Base-by-base conservation (phyloP, 2,329 filamentous ascomycete genomes). In the Alternaria angustiovoidea region DNA sequence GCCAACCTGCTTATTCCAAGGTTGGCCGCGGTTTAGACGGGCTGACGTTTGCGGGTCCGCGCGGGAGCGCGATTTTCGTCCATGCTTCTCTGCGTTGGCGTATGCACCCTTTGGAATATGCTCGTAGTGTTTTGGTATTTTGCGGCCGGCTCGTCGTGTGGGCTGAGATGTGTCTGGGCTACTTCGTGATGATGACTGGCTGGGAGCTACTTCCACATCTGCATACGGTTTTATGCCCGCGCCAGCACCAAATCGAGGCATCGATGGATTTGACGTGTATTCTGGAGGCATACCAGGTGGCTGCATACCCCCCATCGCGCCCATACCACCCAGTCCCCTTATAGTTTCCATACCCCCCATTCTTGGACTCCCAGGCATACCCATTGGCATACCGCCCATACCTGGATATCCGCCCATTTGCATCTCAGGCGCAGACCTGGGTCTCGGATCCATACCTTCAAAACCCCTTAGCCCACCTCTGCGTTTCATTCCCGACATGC, bases 31-130 rank as follows among this genome's bases (percentile, higher is more conserved):
- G 51, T 68, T 69, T 20, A 70, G 22, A 20, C 42, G 46, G 16
- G 53, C 44, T 2, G 64, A 58, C 0, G 57, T 65, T 9, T 46
- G 59, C 5, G 54, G 51, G 8, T 59, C 56, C 5, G 41, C 48
- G 9, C 39, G 12, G 14, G 39, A 24, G 32, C 32, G 32, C 32
- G 32, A 34, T 34, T 34, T 34, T 14, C 32, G 32, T 34, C 14
- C 32, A 34, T 47, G 28, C 3, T 36, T 55, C 11, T 46, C 42
- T 4, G 61, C 28, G 11, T 42, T 34, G 20, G 63, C 51, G 54
- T 64, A 67, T 12, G 57, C 61, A n/a, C 64, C 65, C 57, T 65
- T 63, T 20, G 69, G 62, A 12, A 68, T 54, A 11, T 54, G 51
- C 34, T 64, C 61, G 30, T 70, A 48, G 24, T 61, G 42, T 5